phyloP scores from a whole-genome alignment of 495 filamentous ascomycete genomes.

The Xylaria intraflava region DNA sequence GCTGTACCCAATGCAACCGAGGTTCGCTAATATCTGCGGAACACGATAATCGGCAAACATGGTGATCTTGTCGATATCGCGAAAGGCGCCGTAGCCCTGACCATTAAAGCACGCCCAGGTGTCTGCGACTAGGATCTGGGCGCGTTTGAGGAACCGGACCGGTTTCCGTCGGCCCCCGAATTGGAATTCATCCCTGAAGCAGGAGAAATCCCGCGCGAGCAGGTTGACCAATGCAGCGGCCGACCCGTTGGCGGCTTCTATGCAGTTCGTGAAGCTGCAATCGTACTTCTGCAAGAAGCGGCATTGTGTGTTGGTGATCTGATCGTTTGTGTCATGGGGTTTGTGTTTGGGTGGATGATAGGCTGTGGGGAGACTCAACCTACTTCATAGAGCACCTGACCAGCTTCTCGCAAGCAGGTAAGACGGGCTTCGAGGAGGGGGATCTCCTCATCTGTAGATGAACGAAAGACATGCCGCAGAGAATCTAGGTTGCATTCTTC shows the following conservation, averaged over 20 bases:
- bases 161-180: constrained; percentile 62
- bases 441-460: constrained; percentile 77
- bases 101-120: constrained; percentile 92
- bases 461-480: constrained; percentile 74
- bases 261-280: constrained; percentile 65
- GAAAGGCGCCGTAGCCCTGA: constrained; percentile 69
- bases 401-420: constrained; percentile 76
- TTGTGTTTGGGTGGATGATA: constrained; percentile 10
- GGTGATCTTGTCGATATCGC: constrained; percentile 89
- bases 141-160: constrained; percentile 82
- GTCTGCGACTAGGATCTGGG: constrained; percentile 93
- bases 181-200: constrained; percentile 72
- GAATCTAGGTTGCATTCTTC: constrained; percentile 68
- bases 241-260: constrained; percentile 69
- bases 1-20: constrained; percentile 78
- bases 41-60: constrained; percentile 99
- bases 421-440: constrained; percentile 76
- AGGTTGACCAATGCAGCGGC: constrained; percentile 79
- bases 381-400: constrained; percentile 77
- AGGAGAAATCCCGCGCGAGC: constrained; percentile 69
- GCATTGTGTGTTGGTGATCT: constrained; percentile 19
- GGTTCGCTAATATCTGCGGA: constrained; percentile 81
- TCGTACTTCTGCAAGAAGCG: constrained; percentile 62
- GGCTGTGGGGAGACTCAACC: constrained; percentile 20
- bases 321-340: constrained; percentile 11